Evolutionary conservation across 2,329 filamentous ascomycete species (phyloP).

Genomic region (Onygenales sp.): DNA sequence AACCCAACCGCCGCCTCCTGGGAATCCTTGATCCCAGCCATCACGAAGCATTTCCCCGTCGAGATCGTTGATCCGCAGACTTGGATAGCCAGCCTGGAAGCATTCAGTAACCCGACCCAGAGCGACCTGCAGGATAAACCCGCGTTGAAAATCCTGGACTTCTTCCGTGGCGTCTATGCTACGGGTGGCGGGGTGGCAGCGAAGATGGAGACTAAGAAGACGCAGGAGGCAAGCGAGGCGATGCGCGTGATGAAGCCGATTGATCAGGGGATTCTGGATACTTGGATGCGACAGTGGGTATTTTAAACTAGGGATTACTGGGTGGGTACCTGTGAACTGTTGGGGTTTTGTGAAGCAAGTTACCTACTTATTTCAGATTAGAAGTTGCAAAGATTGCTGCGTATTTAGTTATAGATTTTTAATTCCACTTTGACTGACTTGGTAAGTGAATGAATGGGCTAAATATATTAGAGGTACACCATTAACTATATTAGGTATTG

Average conservation of each 20-base stretch:
- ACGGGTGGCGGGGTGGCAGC: constrained; percentile 16
- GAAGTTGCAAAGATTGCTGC: too few relatives aligned
- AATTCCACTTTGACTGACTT: too few relatives aligned
- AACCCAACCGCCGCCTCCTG: constrained; percentile 38
- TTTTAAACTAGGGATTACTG: neutral
- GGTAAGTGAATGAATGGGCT: too few relatives aligned
- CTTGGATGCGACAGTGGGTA: constrained; percentile 19
- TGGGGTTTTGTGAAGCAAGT: too few relatives aligned
- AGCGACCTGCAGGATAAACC: constrained; percentile 37
- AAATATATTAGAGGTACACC: too few relatives aligned
- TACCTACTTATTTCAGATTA: too few relatives aligned
- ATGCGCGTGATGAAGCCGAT: constrained; percentile 34
- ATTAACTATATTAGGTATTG: too few relatives aligned
- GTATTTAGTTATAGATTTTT: too few relatives aligned
- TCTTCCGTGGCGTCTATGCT: constrained; percentile 31
- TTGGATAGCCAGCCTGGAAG: constrained; percentile 39
- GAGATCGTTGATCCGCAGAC: constrained; percentile 33
- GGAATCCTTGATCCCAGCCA: constrained; percentile 30
- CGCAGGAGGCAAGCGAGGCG: constrained; percentile 32
- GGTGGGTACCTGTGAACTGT: too few relatives aligned
- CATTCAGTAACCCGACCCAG: constrained; percentile 28
- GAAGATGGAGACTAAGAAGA: constrained; percentile 33
- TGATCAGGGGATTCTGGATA: constrained; percentile 36
- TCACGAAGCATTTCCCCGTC: constrained; percentile 34
- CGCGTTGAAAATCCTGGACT: constrained; percentile 44